Evolutionary conservation across 208 protist genomes (phyloP).

Genomic region (Trichomonas tenax): DNA sequence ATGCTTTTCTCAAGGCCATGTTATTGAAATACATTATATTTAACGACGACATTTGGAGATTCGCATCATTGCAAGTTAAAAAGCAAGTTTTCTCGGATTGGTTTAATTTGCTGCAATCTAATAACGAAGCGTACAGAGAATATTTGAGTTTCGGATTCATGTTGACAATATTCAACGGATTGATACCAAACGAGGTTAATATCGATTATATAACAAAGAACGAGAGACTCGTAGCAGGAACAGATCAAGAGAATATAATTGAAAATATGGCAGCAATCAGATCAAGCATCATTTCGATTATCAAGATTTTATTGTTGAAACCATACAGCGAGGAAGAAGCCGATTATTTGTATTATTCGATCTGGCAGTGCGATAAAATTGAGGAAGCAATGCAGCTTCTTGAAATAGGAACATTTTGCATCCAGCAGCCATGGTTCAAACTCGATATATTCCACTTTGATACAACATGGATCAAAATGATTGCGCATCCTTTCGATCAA

Average conservation of each 20-base stretch:
- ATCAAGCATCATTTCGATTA: neutral
- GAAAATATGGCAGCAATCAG: neutral
- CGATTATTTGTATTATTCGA: neutral
- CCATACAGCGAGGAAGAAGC: neutral
- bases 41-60: neutral
- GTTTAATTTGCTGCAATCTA: neutral
- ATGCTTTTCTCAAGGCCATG: no score
- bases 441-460: neutral
- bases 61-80: neutral
- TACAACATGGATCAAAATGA: neutral
- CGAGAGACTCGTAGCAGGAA: neutral
- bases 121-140: no score
- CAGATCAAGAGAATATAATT: no score
- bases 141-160: neutral
- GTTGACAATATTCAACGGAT: neutral
- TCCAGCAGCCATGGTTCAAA: neutral
- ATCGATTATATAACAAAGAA: neutral
- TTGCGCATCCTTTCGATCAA: neutral
- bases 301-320: neutral
- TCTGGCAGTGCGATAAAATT: neutral
- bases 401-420: neutral
- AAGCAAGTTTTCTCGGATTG: neutral
- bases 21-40: no score
- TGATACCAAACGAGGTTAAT: neutral
- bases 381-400: neutral